These are phyloP conservation scores for Scytalidium lignicola DNA, from an alignment of 2,329 filamentous ascomycete species.

Conservation along the genomic window DNA sequence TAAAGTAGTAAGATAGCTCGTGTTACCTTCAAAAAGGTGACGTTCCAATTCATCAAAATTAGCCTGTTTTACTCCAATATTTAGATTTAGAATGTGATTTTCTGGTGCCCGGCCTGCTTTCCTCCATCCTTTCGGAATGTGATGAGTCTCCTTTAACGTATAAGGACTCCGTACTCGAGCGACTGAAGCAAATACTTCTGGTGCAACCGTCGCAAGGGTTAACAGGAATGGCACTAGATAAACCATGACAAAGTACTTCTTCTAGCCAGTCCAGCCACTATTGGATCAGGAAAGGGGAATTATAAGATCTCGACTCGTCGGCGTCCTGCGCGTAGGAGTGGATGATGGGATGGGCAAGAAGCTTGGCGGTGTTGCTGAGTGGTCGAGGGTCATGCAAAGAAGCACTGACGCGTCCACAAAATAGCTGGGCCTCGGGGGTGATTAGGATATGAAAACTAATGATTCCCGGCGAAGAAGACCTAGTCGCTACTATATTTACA, in stretches of 20 bases:
- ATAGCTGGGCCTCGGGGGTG: background rate
- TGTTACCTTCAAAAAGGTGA: conserved; percentile 45
- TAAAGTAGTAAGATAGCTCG: conserved; percentile 4
- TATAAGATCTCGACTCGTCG: background rate
- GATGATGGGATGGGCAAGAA: background rate
- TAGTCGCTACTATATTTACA: background rate
- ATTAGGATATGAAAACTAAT: background rate
- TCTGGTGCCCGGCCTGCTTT: conserved; percentile 41
- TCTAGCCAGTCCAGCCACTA: background rate
- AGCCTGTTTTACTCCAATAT: conserved; percentile 54
- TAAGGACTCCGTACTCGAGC: conserved; percentile 36
- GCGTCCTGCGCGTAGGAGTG: background rate
- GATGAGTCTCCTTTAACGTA: conserved; percentile 50
- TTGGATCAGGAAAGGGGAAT: background rate
- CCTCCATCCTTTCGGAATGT: conserved; percentile 46
- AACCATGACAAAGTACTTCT: background rate
- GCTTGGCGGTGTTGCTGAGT: background rate
- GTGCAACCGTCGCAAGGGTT: background rate
- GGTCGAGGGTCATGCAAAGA: background rate
- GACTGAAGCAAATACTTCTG: conserved; percentile 16
- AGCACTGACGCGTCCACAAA: background rate
- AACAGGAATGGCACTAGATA: background rate
- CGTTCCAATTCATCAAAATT: conserved; percentile 50
- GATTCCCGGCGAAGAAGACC: background rate
- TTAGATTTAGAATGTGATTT: conserved; percentile 44